Evolutionary conservation across 371 early-diverging fungal species (phyloP), one percentile per base, ranked within the genome.

Genomic region (Apophysomyces ossiformis): DNA sequence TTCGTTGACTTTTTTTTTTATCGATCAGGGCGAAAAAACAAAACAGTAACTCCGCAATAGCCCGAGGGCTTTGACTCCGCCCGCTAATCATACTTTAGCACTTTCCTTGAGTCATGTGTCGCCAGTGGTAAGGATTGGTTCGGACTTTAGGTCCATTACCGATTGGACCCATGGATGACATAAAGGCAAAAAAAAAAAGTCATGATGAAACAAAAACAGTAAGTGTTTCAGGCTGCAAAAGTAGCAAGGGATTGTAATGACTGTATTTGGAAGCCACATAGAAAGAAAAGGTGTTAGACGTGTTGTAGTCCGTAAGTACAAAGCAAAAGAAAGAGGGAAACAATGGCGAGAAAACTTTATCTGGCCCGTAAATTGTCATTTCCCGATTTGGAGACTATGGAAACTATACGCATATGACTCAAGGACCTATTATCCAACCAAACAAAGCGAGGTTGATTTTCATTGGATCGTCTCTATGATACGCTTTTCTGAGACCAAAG

Each of bases 361-460:
- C 54, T 50, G 21, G 16, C 41, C 41, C 41, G 41, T 15, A 7
- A 18, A 21, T 18, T 8, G 54, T 21, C 21, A 8, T 50, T 50
- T 50, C 54, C 54, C 21, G 54, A 50, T 50, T 50, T 50, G 54
- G 54, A 50, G 18, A 50, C 54, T 50, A 50, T 50, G 8, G 21
- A 50, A 9, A 50, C 54, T 50, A 50, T 50, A 16, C 5, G 54
- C 54, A 50, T 50, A 50, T 50, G 54, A 50, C 54, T 50, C 54
- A 50, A 50, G 54, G 54, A 18, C 54, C 18, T 50, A 50, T 50
- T 50, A 50, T 50, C 54, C 54, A 50, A 50, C 54, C 54, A 50
- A 50, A 50, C 54, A 50, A 8, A 50, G 54, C 54, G 54, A 50
- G 21, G 21, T 50, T 50, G 21, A 50, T 50, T 50, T 50, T 50